These are phyloP conservation scores for Microascus cirrosus DNA, from an alignment of 2,329 filamentous ascomycete genomes.

Conservation along the genomic window DNA sequence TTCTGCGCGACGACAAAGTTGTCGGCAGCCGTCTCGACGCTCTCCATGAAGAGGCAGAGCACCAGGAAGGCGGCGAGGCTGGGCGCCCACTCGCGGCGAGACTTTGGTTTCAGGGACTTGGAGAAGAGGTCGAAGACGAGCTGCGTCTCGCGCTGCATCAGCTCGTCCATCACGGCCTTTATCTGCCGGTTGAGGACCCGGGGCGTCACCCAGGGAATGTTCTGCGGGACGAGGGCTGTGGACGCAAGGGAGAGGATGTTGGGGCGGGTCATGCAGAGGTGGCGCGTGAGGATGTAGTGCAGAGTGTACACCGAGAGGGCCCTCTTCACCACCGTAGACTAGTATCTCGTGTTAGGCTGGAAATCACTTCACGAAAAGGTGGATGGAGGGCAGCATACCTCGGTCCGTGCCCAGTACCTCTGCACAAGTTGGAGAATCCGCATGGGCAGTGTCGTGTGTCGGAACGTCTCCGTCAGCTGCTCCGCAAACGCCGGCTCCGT, in stretches of 20 bases:
- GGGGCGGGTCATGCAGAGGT: constrained; percentile 36
- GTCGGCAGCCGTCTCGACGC: constrained; percentile 41
- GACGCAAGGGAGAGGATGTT: constrained; percentile 28
- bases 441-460: constrained; percentile 31
- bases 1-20: constrained; percentile 38
- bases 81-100: constrained; percentile 41
- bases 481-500: constrained; percentile 35
- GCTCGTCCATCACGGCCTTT: constrained; percentile 44
- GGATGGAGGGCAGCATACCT: constrained; percentile 20
- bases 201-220: constrained; percentile 34
- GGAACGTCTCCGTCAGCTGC: constrained; percentile 36
- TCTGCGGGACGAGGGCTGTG: constrained; percentile 30
- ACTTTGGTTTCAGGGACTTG: constrained; percentile 42
- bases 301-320: constrained; percentile 44
- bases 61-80: constrained; percentile 45
- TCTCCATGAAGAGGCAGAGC: constrained; percentile 48
- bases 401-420: constrained; percentile 30
- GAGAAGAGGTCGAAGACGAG: constrained; percentile 40
- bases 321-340: constrained; percentile 38
- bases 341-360: neutral
- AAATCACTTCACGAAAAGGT: neutral
- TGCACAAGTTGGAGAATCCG: constrained; percentile 36
- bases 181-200: constrained; percentile 45
- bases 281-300: constrained; percentile 45
- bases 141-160: constrained; percentile 39